These are phyloP conservation scores for Pluteus cervinus DNA, from an alignment of 768 basidiomycete species.

Conservation along the genomic window DNA sequence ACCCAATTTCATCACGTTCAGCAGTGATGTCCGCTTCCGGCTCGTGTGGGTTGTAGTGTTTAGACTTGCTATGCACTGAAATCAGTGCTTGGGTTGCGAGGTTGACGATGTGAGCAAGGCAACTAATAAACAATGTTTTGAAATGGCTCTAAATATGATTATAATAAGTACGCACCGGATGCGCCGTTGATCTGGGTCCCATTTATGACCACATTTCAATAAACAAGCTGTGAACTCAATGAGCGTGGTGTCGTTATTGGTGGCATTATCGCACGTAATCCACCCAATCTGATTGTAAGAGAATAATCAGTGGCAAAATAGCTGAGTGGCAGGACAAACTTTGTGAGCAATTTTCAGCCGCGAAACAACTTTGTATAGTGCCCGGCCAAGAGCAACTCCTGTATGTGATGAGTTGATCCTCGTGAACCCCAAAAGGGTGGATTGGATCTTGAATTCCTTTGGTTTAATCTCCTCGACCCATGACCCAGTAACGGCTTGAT, in stretches of 20 bases:
- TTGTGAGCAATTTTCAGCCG: constrained; percentile 21
- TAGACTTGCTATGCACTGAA: constrained; percentile 16
- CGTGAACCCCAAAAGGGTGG: constrained; percentile 27
- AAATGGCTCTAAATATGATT: background rate
- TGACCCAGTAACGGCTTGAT: constrained; percentile 32
- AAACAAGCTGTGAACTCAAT: constrained; percentile 14
- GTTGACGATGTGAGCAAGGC: constrained; percentile 27
- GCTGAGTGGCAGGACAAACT: constrained; percentile 17
- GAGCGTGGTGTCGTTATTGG: constrained; percentile 31
- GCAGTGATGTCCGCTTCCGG: constrained; percentile 11
- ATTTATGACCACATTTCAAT: background rate
- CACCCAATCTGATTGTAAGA: constrained; percentile 22
- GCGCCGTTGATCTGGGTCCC: constrained; percentile 6
- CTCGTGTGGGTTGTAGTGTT: constrained; percentile 16
- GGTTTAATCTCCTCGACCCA: constrained; percentile 28
- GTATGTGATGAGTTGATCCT: constrained; percentile 29
- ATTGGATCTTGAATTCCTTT: constrained; percentile 19
- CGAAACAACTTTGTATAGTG: constrained; percentile 21
- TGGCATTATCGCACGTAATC: constrained; percentile 33
- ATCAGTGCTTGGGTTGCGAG: constrained; percentile 27
- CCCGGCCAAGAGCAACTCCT: constrained; percentile 25
- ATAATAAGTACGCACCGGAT: constrained; percentile 10
- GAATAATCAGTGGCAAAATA: no score
- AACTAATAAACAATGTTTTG: constrained; percentile 14
- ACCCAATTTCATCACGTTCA: constrained; percentile 23